These are phyloP conservation scores for Fusarium equiseti DNA, from an alignment of 2,329 filamentous ascomycete species.

Conservation along the genomic window DNA sequence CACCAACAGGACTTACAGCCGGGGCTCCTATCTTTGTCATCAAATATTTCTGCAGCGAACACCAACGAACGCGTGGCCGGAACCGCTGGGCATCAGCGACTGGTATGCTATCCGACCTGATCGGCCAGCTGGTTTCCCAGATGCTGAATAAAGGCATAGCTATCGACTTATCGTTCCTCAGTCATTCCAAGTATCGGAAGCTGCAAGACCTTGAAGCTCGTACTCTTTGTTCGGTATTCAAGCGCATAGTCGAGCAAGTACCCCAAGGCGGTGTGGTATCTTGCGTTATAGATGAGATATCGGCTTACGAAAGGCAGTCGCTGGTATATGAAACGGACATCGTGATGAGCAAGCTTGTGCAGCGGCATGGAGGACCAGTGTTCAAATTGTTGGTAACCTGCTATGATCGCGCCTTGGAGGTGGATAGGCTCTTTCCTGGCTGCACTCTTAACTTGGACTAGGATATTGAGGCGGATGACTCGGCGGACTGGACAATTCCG, in stretches of 20 bases:
- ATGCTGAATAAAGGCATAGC: not conserved
- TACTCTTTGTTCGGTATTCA: not conserved
- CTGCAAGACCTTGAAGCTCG: not conserved
- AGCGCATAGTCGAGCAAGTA: not conserved
- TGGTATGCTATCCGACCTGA: not conserved
- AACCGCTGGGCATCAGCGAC: not conserved
- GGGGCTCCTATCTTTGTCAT: not conserved
- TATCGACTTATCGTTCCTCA: not conserved
- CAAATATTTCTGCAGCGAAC: not conserved
- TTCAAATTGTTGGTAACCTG: not conserved
- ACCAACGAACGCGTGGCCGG: rapidly evolving
- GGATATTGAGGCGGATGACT: not conserved
- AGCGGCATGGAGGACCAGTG: not conserved
- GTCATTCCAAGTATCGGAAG: not conserved
- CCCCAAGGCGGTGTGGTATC: not conserved
- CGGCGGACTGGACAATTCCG: not conserved
- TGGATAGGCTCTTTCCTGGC: rapidly evolving
- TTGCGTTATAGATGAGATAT: not conserved
- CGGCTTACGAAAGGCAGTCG: not conserved
- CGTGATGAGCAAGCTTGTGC: not conserved
- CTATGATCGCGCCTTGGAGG: not conserved
- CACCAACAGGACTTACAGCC: not conserved
- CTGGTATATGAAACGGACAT: not conserved
- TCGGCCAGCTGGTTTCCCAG: not conserved
- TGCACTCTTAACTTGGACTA: not conserved